A percentile compares a stretch with the other conserved stretches of the same genome.
These are phyloP conservation scores for Pseudonectria foliicola DNA, from an alignment of 2,329 filamentous ascomycete species.

Conservation along the genomic window DNA sequence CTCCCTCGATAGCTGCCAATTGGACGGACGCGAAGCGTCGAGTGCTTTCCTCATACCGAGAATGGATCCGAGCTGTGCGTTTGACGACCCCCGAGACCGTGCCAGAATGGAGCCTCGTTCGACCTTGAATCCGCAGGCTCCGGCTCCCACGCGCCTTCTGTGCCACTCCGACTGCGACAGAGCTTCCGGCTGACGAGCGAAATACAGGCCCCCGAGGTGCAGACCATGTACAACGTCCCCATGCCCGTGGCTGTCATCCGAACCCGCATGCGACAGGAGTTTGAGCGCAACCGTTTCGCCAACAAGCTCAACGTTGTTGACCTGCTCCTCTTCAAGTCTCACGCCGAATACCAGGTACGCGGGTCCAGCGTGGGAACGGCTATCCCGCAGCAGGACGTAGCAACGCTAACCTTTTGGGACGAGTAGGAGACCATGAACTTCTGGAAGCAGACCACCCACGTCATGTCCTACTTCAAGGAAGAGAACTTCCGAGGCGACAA, in stretches of 20 bases:
- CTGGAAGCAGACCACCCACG: constrained; percentile 94
- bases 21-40: constrained; percentile 82
- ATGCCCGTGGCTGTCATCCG: constrained; percentile 81
- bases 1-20: constrained; percentile 60
- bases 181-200: constrained; percentile 10
- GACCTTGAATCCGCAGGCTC: background rate
- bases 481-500: constrained; percentile 72
- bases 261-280: constrained; percentile 92
- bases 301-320: constrained; percentile 84
- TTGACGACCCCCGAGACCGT: constrained; percentile 6
- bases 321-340: constrained; percentile 82
- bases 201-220: constrained; percentile 83
- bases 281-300: constrained; percentile 90
- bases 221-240: constrained; percentile 92
- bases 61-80: constrained; percentile 95
- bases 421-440: constrained; percentile 95
- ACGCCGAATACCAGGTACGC: constrained; percentile 85
- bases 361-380: constrained; percentile 57
- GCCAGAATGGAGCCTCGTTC: background rate
- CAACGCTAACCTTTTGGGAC: constrained; percentile 8
- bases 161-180: no score
- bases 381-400: constrained; percentile 15
- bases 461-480: constrained; percentile 93
- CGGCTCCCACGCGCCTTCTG: no score
- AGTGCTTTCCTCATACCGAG: constrained; percentile 83